Evolutionary conservation across 1,284 basidiomycete species (phyloP).

Genomic region (Rhodotorula sp.): DNA sequence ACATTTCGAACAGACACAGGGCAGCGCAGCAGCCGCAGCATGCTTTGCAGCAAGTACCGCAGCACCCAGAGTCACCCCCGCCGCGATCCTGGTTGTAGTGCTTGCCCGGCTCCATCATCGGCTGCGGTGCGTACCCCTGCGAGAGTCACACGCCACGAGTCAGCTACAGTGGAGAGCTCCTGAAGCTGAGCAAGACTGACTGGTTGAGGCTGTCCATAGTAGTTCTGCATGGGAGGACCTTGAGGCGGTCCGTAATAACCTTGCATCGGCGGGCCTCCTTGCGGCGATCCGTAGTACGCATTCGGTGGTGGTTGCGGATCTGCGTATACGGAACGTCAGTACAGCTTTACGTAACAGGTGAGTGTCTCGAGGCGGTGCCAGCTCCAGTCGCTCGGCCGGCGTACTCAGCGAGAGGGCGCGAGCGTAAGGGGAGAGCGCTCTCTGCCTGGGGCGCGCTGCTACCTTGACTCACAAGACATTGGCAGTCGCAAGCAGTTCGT

Average conservation of each 20-base stretch:
- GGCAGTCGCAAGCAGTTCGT: no score
- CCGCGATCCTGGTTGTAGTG: neutral
- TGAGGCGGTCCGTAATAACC: neutral
- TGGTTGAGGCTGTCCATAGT: neutral
- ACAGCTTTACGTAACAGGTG: neutral
- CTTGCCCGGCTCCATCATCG: neutral
- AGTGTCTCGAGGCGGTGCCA: neutral
- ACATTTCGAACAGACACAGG: neutral
- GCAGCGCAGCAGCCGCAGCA: constrained; percentile 1
- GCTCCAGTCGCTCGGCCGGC: no score
- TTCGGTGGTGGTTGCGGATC: neutral
- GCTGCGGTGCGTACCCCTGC: neutral
- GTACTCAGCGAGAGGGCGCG: no score
- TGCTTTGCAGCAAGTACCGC: neutral
- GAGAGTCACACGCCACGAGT: neutral
- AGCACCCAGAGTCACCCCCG: neutral
- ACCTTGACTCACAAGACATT: no score
- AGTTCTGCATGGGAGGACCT: neutral
- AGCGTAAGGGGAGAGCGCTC: no score
- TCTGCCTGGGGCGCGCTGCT: no score
- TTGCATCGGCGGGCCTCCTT: neutral
- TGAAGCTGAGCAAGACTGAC: neutral
- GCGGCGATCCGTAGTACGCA: neutral
- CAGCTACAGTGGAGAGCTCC: neutral
- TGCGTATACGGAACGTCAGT: neutral